These are phyloP conservation scores for Cyclotella atomus DNA, from an alignment of 108 stramenopile genomes.

Conservation along the genomic window DNA sequence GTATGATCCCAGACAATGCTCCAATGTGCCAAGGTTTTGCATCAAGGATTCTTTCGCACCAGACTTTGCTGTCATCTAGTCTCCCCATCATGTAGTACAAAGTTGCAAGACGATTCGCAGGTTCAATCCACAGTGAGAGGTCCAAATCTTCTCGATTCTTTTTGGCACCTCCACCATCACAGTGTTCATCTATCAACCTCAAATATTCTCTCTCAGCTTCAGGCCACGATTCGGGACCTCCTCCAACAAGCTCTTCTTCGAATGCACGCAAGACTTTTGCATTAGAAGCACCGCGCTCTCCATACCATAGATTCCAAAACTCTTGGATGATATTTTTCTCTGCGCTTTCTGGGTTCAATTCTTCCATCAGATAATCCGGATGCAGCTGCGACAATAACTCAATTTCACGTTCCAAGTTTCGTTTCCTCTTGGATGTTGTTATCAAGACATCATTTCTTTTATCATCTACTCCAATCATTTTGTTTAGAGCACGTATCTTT, in stretches of 20 bases:
- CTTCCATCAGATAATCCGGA: constrained; percentile 21
- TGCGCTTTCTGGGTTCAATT: constrained; percentile 1
- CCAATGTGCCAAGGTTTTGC: constrained; percentile 87
- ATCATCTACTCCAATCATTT: constrained; percentile 8
- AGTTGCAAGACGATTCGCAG: constrained; percentile 79
- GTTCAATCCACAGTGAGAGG: constrained; percentile 67
- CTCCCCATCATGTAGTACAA: constrained; percentile 68
- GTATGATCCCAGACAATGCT: constrained; percentile 74
- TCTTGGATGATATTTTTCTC: constrained; percentile 16
- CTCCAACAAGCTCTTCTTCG: constrained; percentile 40
- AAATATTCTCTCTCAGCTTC: constrained; percentile 57
- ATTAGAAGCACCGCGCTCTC: constrained; percentile 31
- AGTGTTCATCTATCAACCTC: constrained; percentile 63
- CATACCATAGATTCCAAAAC: constrained; percentile 44
- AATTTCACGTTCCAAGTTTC: constrained; percentile 6
- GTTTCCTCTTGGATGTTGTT: background rate
- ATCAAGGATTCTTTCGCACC: constrained; percentile 65
- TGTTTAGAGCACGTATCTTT: constrained; percentile 6
- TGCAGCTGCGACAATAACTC: constrained; percentile 22
- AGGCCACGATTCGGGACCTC: constrained; percentile 50
- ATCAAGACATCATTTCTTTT: background rate
- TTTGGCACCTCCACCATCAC: constrained; percentile 16
- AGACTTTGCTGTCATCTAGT: constrained; percentile 53
- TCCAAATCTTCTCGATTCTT: background rate
- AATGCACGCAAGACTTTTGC: constrained; percentile 22